Conservation (phyloP, 2,329 filamentous ascomycete species). For the Ceratocystis destructans region DNA sequence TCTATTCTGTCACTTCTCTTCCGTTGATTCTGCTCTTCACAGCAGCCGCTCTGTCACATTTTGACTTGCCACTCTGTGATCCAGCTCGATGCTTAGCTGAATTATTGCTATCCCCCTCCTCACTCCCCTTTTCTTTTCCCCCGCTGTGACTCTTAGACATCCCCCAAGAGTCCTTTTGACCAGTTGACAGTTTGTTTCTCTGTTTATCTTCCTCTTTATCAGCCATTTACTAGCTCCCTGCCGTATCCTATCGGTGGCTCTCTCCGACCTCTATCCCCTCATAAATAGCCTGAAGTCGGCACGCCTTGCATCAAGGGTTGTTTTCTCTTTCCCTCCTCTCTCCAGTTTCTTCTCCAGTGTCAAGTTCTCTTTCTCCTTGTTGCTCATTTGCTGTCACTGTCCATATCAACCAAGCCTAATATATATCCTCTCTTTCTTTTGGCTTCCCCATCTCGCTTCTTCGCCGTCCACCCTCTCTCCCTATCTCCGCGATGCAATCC, state of each 20-base stretch:
- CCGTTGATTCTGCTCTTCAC: neutral
- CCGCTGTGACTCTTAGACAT: neutral
- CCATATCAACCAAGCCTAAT: neutral
- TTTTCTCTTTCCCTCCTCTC: neutral
- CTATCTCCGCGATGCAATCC: neutral
- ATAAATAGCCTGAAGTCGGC: neutral
- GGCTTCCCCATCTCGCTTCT: neutral
- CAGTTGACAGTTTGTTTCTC: neutral
- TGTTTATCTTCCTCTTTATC: neutral
- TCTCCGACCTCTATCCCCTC: neutral
- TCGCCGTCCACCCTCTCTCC: neutral
- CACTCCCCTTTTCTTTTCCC: neutral
- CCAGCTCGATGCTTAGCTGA: neutral
- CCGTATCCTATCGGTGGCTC: neutral
- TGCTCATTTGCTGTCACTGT: neutral
- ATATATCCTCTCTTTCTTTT: neutral
- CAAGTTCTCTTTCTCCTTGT: neutral
- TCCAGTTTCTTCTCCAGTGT: neutral
- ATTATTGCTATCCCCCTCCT: neutral
- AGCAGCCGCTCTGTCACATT: neutral
- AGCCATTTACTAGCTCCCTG: neutral
- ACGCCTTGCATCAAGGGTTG: neutral
- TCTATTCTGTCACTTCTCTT: constrained; percentile 5
- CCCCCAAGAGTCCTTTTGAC: neutral
- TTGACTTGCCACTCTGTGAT: neutral